These are phyloP conservation scores for Beauveria brongniartii DNA, from an alignment of 2,329 filamentous ascomycete genomes.

Conservation along the genomic window DNA sequence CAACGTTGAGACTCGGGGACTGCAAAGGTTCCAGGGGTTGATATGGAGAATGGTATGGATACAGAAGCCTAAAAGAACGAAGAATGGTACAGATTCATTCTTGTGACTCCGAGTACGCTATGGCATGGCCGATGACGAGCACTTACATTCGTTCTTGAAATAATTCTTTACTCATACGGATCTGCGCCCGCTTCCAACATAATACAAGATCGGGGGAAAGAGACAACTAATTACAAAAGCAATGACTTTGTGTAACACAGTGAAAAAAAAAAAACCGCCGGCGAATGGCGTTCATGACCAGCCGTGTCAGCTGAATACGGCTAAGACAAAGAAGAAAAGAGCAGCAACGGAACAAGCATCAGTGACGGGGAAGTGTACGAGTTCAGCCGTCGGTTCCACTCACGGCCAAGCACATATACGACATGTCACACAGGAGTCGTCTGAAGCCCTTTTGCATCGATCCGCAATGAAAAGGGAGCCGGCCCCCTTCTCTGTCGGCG, in stretches of 20 bases:
- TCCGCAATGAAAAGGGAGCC: too few relatives aligned
- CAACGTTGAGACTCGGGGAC: not conserved
- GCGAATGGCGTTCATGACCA: not conserved
- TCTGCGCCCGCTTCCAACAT: not conserved
- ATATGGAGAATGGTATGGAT: too few relatives aligned
- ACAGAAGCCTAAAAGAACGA: too few relatives aligned
- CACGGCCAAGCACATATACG: too few relatives aligned
- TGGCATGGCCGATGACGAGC: too few relatives aligned
- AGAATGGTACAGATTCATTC: too few relatives aligned
- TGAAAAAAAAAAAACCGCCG: not conserved
- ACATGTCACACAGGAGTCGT: too few relatives aligned
- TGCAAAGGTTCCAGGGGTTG: too few relatives aligned
- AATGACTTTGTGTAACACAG: not conserved
- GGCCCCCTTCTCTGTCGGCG: not conserved
- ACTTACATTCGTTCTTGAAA: not conserved
- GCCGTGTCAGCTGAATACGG: not conserved
- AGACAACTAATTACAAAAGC: slow-evolving; percentile 3
- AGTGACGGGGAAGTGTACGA: not conserved
- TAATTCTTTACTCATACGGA: too few relatives aligned
- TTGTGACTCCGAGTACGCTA: too few relatives aligned
- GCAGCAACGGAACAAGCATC: not conserved
- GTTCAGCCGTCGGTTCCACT: not conserved
- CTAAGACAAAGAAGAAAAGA: not conserved
- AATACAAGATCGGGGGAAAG: not conserved
- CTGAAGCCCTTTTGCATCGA: too few relatives aligned